Conservation (phyloP, 148 eudicot species). For the Talinum fruticosum region DNA sequence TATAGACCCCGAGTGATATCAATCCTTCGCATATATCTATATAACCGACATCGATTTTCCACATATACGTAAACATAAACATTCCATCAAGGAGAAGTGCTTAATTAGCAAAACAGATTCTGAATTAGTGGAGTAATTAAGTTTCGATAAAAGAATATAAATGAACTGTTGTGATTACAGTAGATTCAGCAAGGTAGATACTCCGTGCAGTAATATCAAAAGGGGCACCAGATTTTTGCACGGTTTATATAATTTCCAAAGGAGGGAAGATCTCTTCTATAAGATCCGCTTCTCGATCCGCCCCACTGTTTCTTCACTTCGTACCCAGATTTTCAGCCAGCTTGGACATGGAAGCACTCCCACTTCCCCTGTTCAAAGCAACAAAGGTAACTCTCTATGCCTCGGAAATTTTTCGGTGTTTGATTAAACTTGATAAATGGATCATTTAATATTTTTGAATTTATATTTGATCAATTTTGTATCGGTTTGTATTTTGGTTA, state of each 20-base stretch:
- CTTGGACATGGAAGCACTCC: constrained; percentile 15
- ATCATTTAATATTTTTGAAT: too few relatives aligned
- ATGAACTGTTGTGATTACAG: constrained; percentile 5
- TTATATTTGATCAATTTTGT: too few relatives aligned
- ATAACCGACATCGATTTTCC: too few relatives aligned
- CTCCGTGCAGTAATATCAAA: constrained; percentile 55
- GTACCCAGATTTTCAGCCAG: constrained; percentile 43
- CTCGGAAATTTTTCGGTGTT: too few relatives aligned
- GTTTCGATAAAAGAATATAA: background rate
- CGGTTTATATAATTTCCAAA: constrained; percentile 63
- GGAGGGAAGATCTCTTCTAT: constrained; percentile 61
- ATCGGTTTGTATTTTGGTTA: too few relatives aligned
- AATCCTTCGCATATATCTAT: too few relatives aligned
- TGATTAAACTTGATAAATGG: too few relatives aligned
- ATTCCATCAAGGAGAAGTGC: too few relatives aligned
- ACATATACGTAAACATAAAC: too few relatives aligned
- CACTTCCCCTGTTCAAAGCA: constrained; percentile 9
- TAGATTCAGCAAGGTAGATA: constrained; percentile 57
- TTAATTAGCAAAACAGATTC: too few relatives aligned
- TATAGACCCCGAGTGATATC: too few relatives aligned
- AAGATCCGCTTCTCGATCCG: constrained; percentile 53
- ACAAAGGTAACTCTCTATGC: constrained; percentile 8
- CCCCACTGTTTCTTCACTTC: constrained; percentile 55
- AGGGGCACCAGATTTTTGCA: constrained; percentile 78
- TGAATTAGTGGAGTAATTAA: too few relatives aligned